Evolutionary conservation across 352 stramenopile genomes (phyloP), one percentile per base, ranked within the genome.

Genomic region (Globisporangium acanthophoron): DNA sequence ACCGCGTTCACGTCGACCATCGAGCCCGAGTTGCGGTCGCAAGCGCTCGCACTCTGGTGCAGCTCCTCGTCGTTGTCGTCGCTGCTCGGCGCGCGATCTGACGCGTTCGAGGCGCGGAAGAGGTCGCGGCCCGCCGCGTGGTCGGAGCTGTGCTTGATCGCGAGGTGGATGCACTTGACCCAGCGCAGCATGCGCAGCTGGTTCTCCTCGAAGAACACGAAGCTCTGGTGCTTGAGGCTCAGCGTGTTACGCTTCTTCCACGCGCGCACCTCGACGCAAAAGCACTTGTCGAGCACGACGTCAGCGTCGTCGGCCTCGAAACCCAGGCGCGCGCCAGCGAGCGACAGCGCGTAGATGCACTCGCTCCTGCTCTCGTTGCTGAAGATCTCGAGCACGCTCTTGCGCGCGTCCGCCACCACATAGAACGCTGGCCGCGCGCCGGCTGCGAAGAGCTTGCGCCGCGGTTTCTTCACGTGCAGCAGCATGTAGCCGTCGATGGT

Each of bases 281-380:
- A 92, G 61, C 76, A 90, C 46, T 89, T 89, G 53, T 87, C 79
- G 58, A 83, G 81, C 47, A 88, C 76, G 31, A 86, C 80, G 51
- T 84, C 78, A 41, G 71, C 66, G 35, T 85, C 77, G 61, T 89
- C 79, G 24, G 80, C 74, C 55, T 92, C 82, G 54, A 88, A 88
- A 29, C 71, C 76, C 43, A 92, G 61, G 51, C 77, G 53, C 0
- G 76, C 80, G 18, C 75, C 67, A 1, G 69, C 68, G 7, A 92
- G 68, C 18, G 80, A 89, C 47, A 92, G 62, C 49, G 83, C 57
- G 49, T 85, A 92, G 29, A 90, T 62, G 4, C 81, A 61, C 40
- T 86, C 78, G 7, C 65, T 58, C 21, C 74, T 67, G 18, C 66
- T 60, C 29, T 89, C 77, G 59, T 74, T 88, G 59, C 69, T 82